Evolutionary conservation across 2,329 filamentous ascomycete genomes (phyloP), one percentile per base, ranked within the genome.

Genomic region (Xylariaceae sp.): DNA sequence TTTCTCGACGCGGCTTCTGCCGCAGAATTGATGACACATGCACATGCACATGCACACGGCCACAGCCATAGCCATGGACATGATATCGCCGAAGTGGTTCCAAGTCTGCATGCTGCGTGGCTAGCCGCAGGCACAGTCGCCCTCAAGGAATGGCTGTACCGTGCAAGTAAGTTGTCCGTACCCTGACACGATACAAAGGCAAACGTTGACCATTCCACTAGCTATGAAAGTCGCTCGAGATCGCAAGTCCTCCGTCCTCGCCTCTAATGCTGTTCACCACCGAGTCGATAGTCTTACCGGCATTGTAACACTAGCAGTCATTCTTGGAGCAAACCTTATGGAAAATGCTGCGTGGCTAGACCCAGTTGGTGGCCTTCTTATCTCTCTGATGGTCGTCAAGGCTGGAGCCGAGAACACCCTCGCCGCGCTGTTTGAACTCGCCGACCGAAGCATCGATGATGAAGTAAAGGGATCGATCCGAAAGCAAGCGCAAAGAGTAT

Each of bases 61-160:
- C 87, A 90, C 68, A 76, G 79, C 5, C 87, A 91, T 67, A 82
- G 80, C n/a, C 87, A 91, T 68, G 79, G 81, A 56, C 87, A 89
- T 37, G 26, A 10, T 29, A 10, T 29, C 71, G 78, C 73, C 42
- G 82, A 82, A 52, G 76, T 83, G 37, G 84, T 87, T 1, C 95
- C 95, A 0, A 96, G 91, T 73, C 83, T 99, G 63, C 93, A 98
- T 72, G 95, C 95, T 20, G 93, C 91, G 7, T 99, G 95, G 95
- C 78, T 99, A 57, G 93, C 95, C 37, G 89, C 85, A 41, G 93
- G 91, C 19, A 96, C 91, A 1, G 95, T 99, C 54, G 74, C 91
- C 21, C 79, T 98, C 67, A 99, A 99, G 76, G 95, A 99, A 75
- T 99, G 93, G 91, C 79, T 99, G 21, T 99, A 98, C 72, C 88